Evolutionary conservation across 2,329 filamentous ascomycete genomes (phyloP), one percentile per base, ranked within the genome.

Genomic region (Colletotrichum sp.): DNA sequence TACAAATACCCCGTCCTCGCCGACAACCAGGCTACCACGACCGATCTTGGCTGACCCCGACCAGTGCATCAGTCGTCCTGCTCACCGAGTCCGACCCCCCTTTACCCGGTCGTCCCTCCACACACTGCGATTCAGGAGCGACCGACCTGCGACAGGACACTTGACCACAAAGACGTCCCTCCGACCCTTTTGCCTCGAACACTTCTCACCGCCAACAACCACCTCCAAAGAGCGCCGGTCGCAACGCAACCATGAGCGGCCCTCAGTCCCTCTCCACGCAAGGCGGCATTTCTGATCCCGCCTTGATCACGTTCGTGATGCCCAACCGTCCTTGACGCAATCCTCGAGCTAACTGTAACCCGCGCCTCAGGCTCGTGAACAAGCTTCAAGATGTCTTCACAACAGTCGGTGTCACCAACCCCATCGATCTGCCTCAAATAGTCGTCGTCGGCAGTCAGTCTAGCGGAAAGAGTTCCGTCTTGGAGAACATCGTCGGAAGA

Each of bases 361-460:
- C 44, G 57, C 69, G 24, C 32, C 26, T 65, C 44, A 94, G 92
- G 83, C 94, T 99, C 81, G 97, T 99, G 85, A 99, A 99, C 90
- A 99, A 98, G 90, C 93, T 99, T 64, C 97, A 99, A 86, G 97
- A 99, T 95, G 97, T 99, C 81, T 99, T 99, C 85, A 94, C 96
- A 78, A 99, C 97, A 57, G 97, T 99, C 81, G 97, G 97, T 81
- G 97, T 99, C 83, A 97, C 98, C 92, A 99, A 99, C 87, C 97
- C 97, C 78, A 99, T 99, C 90, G 97, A 99, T 89, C 89, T 99
- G 79, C 97, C 97, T 71, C 97, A 99, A 89, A 99, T 99, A 85
- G 96, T 94, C 80, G 97, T 99, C 80, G 97, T 99, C 74, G 97
- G 97, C 83, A 98, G 96, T 86, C 97, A 99, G 89, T 99, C 97